Evolutionary conservation across 768 basidiomycete species (phyloP).

Genomic region (Trametes cubensis): DNA sequence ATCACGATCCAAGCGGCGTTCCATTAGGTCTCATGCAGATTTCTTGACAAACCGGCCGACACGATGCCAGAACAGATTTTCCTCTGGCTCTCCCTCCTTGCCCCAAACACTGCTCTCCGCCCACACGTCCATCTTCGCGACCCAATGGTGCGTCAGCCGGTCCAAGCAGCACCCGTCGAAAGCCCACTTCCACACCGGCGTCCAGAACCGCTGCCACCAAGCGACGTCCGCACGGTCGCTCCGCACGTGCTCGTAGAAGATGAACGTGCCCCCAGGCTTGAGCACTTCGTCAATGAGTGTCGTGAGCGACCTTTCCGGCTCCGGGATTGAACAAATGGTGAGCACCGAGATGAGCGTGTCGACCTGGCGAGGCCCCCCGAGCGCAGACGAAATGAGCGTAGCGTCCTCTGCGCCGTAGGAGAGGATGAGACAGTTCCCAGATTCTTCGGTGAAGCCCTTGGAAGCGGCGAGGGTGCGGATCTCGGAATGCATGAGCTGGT

Average conservation of each 20-base stretch:
- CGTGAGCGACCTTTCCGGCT: constrained; percentile 50
- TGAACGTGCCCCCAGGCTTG: constrained; percentile 62
- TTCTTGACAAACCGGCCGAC: constrained; percentile 59
- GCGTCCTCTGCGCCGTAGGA: constrained; percentile 66
- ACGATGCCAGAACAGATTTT: constrained; percentile 62
- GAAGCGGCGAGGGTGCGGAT: constrained; percentile 52
- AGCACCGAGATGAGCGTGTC: constrained; percentile 69
- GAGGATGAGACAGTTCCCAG: constrained; percentile 59
- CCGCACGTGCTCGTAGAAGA: constrained; percentile 74
- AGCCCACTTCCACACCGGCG: constrained; percentile 61
- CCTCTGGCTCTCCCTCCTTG: constrained; percentile 55
- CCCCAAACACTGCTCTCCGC: constrained; percentile 47
- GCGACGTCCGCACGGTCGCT: constrained; percentile 55
- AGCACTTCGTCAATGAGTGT: constrained; percentile 55
- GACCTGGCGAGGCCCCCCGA: constrained; percentile 43
- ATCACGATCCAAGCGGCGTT: no score
- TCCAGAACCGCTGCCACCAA: constrained; percentile 77
- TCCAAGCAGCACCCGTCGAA: constrained; percentile 71
- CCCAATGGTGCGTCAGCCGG: constrained; percentile 52
- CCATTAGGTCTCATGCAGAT: not conserved
- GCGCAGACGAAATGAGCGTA: constrained; percentile 46
- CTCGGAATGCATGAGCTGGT: constrained; percentile 58
- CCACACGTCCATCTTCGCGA: constrained; percentile 54
- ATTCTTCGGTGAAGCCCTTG: constrained; percentile 55
- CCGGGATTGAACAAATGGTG: constrained; percentile 66